Evolutionary conservation across 192 early-diverging fungal species (phyloP).

Genomic region (Gaertneriomyces sp.): DNA sequence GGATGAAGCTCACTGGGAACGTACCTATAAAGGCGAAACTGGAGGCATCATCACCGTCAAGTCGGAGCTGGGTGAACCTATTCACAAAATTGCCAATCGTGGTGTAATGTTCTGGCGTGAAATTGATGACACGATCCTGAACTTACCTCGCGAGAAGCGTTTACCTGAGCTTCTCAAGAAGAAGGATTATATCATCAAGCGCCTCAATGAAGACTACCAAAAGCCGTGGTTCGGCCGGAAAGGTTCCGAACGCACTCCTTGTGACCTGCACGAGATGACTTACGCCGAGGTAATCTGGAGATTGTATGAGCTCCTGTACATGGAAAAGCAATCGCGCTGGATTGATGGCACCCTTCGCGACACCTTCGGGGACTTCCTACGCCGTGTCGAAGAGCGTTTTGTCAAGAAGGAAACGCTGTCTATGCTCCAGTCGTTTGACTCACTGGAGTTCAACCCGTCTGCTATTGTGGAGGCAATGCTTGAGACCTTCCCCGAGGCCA

Average conservation of each 20-base stretch:
- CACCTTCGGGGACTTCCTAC: constrained; percentile 74
- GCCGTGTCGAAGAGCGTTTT: constrained; percentile 87
- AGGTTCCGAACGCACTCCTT: constrained; percentile 58
- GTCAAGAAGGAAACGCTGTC: constrained; percentile 52
- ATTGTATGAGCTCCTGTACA: constrained; percentile 77
- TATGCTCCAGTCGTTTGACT: constrained; percentile 59
- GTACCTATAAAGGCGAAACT: constrained; percentile 70
- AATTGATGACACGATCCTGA: constrained; percentile 75
- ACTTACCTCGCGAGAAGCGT: constrained; percentile 79
- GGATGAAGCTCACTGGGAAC: constrained; percentile 78
- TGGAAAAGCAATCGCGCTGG: constrained; percentile 72
- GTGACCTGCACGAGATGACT: constrained; percentile 89
- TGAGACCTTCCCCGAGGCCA: constrained; percentile 64
- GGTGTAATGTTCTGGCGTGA: constrained; percentile 76
- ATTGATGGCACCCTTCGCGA: constrained; percentile 68
- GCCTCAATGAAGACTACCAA: constrained; percentile 85
- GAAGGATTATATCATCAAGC: constrained; percentile 82
- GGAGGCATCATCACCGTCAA: constrained; percentile 82
- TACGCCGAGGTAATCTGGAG: constrained; percentile 83
- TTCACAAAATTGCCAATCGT: constrained; percentile 86
- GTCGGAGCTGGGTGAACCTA: constrained; percentile 90
- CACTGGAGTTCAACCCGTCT: constrained; percentile 57
- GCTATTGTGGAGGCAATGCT: constrained; percentile 67
- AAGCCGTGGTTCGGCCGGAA: constrained; percentile 95
- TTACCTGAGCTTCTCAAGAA: constrained; percentile 66